Percentiles rank a stretch among this genome's conserved stretches.
These are phyloP conservation scores for Podospora appendiculata DNA, from an alignment of 495 filamentous ascomycete species.

Conservation along the genomic window DNA sequence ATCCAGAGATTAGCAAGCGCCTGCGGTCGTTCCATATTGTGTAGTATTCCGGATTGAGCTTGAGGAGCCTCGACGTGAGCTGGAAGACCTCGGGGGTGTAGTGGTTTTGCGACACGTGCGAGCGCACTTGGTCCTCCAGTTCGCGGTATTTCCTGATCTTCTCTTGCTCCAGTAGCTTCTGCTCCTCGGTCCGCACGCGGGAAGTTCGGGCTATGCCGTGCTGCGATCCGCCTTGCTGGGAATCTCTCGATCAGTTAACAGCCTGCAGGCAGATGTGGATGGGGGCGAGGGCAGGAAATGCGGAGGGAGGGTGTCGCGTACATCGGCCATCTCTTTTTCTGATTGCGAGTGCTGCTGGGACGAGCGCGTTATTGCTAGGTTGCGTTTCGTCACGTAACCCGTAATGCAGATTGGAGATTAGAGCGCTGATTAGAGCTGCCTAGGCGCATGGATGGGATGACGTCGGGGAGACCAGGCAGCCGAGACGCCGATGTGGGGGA, in stretches of 20 bases:
- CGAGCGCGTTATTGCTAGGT: too few relatives aligned
- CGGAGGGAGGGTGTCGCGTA: conserved; percentile 4
- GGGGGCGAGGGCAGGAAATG: not conserved
- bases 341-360: not conserved
- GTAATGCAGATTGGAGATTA: too few relatives aligned
- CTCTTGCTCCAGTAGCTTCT: conserved; percentile 58
- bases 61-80: conserved; percentile 72
- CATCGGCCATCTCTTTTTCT: conserved; percentile 17
- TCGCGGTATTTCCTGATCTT: conserved; percentile 73
- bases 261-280: not conserved
- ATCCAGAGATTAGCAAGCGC: conserved; percentile 50
- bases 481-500: not conserved
- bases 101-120: conserved; percentile 50
- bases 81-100: conserved; percentile 60
- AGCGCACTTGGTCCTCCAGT: conserved; percentile 57
- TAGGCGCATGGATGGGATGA: not conserved
- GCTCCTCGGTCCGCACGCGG: conserved; percentile 55
- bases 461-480: not conserved
- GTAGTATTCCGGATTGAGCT: conserved; percentile 93
- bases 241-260: conserved; percentile 22
- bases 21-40: conserved; percentile 96
- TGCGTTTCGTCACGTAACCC: too few relatives aligned
- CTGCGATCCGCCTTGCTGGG: conserved; percentile 39
- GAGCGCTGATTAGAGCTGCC: too few relatives aligned
- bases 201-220: conserved; percentile 61